Percentiles rank a stretch among this genome's conserved stretches.
Evolutionary conservation across 352 stramenopile genomes (phyloP).

Genomic region (Globisporangium sylvaticum): DNA sequence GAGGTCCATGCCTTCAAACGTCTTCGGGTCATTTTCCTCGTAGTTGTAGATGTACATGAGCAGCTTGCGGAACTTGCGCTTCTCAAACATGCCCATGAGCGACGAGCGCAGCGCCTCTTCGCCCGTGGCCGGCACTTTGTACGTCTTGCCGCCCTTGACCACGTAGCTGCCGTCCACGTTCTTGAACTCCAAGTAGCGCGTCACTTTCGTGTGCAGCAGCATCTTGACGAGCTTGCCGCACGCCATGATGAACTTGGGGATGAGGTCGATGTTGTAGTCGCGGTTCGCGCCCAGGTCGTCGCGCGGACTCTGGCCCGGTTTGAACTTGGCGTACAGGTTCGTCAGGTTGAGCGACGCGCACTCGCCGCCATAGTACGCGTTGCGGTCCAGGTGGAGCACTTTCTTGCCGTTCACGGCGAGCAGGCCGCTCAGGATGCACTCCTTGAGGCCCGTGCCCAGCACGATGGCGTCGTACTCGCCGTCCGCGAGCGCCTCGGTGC

Average conservation of each 20-base stretch:
- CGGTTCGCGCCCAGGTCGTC: constrained; percentile 92
- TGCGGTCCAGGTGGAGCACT: constrained; percentile 97
- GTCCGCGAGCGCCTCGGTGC: constrained; percentile 95
- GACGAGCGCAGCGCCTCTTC: constrained; percentile 95
- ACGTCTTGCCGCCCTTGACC: constrained; percentile 95
- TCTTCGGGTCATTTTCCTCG: constrained; percentile 90
- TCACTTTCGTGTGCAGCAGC: constrained; percentile 96
- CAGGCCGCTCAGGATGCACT: constrained; percentile 98
- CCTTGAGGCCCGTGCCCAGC: constrained; percentile 98
- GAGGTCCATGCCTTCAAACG: constrained; percentile 91
- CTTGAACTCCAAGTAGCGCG: constrained; percentile 99
- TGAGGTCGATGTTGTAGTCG: constrained; percentile 99
- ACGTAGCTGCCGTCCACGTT: constrained; percentile 99
- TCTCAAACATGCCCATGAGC: constrained; percentile 99
- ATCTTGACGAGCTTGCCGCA: constrained; percentile 99
- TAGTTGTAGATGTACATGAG: constrained; percentile 97
- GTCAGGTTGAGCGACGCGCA: constrained; percentile 98
- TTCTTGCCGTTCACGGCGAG: constrained; percentile 93
- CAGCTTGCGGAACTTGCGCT: constrained; percentile 98
- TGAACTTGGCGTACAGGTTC: constrained; percentile 97
- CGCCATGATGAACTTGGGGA: constrained; percentile 99
- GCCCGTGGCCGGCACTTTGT: constrained; percentile 96
- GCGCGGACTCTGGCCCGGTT: constrained; percentile 57
- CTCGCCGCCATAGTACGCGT: constrained; percentile 97
- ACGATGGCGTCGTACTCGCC: constrained; percentile 99